These are phyloP conservation scores for Cladosporium sp. DNA, from an alignment of 2,329 filamentous ascomycete genomes.

Conservation along the genomic window DNA sequence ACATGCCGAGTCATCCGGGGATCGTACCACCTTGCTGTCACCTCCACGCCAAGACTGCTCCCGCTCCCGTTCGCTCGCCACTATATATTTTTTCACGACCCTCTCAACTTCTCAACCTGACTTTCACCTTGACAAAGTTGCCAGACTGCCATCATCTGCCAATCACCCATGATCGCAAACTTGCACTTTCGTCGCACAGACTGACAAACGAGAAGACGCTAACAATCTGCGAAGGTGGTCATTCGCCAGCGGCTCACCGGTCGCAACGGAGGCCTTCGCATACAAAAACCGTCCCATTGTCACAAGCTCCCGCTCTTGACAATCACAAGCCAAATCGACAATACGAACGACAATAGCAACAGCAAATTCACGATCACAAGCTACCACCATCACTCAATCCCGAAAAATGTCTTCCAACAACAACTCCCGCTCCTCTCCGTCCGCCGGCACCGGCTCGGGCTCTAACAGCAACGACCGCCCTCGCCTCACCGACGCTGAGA, in stretches of 20 bases:
- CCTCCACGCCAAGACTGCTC: background rate
- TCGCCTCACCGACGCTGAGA: slow-evolving; percentile 67
- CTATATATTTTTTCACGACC: background rate
- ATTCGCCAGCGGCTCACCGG: background rate
- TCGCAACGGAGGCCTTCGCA: background rate
- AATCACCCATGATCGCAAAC: background rate
- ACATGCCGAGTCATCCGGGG: background rate
- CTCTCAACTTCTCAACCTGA: background rate
- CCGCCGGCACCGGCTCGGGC: slow-evolving; percentile 1
- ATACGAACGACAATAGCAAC: slow-evolving; percentile 7
- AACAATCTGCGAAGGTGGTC: background rate
- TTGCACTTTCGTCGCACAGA: slow-evolving; percentile 1
- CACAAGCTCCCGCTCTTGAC: background rate
- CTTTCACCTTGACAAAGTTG: background rate
- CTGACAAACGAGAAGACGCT: background rate
- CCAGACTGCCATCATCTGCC: background rate
- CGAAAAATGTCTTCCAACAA: slow-evolving; percentile 5
- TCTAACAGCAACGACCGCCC: slow-evolving; percentile 37
- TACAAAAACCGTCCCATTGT: background rate
- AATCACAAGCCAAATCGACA: background rate
- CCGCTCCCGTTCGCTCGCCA: background rate
- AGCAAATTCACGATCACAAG: background rate
- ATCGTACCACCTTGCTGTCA: background rate
- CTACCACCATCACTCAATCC: background rate
- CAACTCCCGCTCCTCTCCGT: slow-evolving; percentile 5